Evolutionary conservation across 2,329 filamentous ascomycete genomes (phyloP).

Genomic region (Penicillium brasilianum): DNA sequence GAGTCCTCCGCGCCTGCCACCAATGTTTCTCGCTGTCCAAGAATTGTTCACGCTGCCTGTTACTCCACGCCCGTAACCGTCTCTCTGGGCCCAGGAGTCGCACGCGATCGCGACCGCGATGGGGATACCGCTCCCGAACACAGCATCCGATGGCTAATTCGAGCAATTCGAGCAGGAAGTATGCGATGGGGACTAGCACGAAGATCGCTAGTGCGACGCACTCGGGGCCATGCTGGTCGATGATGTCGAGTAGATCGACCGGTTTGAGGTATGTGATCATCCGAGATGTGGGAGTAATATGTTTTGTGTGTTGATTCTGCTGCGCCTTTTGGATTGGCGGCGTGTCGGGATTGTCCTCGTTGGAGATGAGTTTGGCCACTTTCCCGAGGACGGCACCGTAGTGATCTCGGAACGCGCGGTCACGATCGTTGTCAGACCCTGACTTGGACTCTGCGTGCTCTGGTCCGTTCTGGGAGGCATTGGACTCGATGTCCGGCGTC

Average conservation of each 20-base stretch:
- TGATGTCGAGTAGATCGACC: conserved; percentile 14
- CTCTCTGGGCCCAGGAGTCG: conserved; percentile 27
- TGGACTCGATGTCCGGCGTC: not conserved
- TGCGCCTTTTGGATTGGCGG: not conserved
- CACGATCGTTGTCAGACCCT: not conserved
- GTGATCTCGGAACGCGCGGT: conserved; percentile 8
- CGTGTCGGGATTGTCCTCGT: not conserved
- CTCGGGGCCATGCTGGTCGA: conserved; percentile 30
- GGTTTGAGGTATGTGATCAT: conserved; percentile 7
- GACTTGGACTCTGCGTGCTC: not conserved
- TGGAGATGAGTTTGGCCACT: conserved; percentile 8
- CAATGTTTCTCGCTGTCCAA: conserved; percentile 20
- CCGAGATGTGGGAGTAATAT: not conserved
- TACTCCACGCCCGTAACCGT: conserved; percentile 23
- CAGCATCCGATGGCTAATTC: conserved; percentile 20
- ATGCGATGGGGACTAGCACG: conserved; percentile 28
- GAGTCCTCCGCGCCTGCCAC: conserved; percentile 15
- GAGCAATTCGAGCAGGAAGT: conserved; percentile 26
- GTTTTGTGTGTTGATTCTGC: not conserved
- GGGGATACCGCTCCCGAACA: conserved; percentile 25
- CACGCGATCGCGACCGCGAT: conserved; percentile 25
- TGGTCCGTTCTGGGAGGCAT: not conserved
- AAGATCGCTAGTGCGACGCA: conserved; percentile 29
- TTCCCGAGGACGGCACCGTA: conserved; percentile 17
- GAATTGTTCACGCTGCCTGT: conserved; percentile 26